Conservation (phyloP, 2,329 filamentous ascomycete genomes). For the Xenosphaeropsis pyriputrescens region DNA sequence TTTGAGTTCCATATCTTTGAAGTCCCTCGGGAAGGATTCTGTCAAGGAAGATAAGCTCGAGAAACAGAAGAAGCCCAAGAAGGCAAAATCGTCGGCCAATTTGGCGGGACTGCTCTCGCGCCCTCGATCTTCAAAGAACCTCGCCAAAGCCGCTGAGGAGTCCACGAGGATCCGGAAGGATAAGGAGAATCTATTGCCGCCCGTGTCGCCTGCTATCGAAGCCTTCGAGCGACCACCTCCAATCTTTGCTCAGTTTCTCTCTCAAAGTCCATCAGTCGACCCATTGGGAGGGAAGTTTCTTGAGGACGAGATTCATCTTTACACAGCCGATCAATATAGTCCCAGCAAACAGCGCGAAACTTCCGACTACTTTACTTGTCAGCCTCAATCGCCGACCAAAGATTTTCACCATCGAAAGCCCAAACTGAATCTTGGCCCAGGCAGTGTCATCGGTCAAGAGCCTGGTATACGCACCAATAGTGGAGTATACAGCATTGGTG, state of each 20-base stretch:
- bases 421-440: slow-evolving; percentile 17
- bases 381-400: slow-evolving; percentile 12
- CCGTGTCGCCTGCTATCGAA: slow-evolving; percentile 25
- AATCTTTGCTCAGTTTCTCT: slow-evolving; percentile 66
- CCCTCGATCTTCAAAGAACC: slow-evolving; percentile 57
- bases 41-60: slow-evolving; percentile 19
- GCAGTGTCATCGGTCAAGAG: slow-evolving; percentile 18
- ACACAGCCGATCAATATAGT: slow-evolving; percentile 16
- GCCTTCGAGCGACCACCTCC: slow-evolving; percentile 39
- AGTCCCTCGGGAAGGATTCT: slow-evolving; percentile 24
- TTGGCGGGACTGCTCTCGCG: slow-evolving; percentile 64
- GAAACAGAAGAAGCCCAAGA: slow-evolving; percentile 49
- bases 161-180: slow-evolving; percentile 40
- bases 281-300: slow-evolving; percentile 22
- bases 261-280: slow-evolving; percentile 19
- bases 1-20: slow-evolving; percentile 28
- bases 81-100: slow-evolving; percentile 72
- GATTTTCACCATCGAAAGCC: slow-evolving; percentile 12
- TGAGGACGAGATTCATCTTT: slow-evolving; percentile 18
- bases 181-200: slow-evolving; percentile 70
- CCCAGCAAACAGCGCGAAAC: slow-evolving; percentile 17
- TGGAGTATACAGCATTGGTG: slow-evolving; percentile 3
- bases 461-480: slow-evolving; percentile 13
- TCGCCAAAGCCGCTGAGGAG: slow-evolving; percentile 38
- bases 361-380: slow-evolving; percentile 9